Percentiles rank a stretch among this genome's conserved stretches.
Conservation (phyloP, 441 rosid genomes). For the Euphorbia schlechtendalii region DNA sequence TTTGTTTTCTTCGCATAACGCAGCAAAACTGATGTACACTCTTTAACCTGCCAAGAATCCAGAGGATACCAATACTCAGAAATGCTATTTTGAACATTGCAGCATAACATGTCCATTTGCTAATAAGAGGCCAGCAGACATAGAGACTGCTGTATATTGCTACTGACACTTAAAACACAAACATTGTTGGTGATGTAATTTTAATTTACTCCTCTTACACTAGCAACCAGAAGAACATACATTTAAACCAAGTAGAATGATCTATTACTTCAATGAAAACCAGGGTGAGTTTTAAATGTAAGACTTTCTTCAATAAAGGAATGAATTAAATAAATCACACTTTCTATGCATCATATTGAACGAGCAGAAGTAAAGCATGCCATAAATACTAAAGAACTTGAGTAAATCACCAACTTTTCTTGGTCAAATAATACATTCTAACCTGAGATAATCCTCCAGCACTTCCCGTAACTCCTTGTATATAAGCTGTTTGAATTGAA, state of each 20-base stretch:
- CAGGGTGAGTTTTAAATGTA: neutral
- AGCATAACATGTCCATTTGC: neutral
- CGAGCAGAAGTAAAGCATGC: neutral
- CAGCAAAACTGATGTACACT: conserved; percentile 80
- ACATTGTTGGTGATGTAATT: neutral
- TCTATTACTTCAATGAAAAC: conserved; percentile 43
- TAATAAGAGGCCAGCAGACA: neutral
- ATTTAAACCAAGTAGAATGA: conserved; percentile 7
- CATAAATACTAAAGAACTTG: neutral
- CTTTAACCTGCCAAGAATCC: conserved; percentile 63
- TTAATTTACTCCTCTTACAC: neutral
- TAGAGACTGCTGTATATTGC: neutral
- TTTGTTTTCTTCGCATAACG: conserved; percentile 83
- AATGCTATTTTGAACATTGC: conserved; percentile 1
- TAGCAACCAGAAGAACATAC: neutral
- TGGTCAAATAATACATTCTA: no score
- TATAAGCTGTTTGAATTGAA: conserved; percentile 86
- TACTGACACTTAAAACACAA: neutral
- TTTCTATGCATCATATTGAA: neutral
- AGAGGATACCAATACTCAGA: conserved; percentile 11
- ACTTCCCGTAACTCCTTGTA: conserved; percentile 26
- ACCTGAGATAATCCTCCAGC: conserved; percentile 64
- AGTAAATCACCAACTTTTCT: neutral
- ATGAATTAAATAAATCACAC: neutral
- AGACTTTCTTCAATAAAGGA: neutral